These are phyloP conservation scores for Pseudocercospora fuligena DNA, from an alignment of 2,329 filamentous ascomycete species.

Conservation along the genomic window DNA sequence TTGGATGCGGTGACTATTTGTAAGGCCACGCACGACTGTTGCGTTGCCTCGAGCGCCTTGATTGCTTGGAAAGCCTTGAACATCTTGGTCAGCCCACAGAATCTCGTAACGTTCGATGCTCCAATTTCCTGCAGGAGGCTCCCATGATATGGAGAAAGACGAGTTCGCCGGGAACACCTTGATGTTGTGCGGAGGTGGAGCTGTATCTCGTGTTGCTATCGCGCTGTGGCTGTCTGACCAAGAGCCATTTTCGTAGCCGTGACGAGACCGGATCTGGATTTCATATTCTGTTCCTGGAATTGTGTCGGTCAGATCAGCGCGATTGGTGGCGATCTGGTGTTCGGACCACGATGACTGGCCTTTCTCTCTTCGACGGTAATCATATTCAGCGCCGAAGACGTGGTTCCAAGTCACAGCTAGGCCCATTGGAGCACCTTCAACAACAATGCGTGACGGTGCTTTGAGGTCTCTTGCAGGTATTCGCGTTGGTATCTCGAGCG, in stretches of 20 bases:
- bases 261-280: constrained; percentile 21
- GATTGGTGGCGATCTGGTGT: constrained; percentile 8
- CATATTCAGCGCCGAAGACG: constrained; percentile 29
- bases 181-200: constrained; percentile 14
- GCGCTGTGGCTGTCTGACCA: constrained; percentile 21
- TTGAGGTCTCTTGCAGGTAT: constrained; percentile 20
- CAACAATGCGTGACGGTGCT: constrained; percentile 12
- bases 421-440: constrained; percentile 20
- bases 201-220: constrained; percentile 11
- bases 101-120: constrained; percentile 16
- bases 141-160: constrained; percentile 18
- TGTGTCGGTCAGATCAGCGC: constrained; percentile 20
- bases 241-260: constrained; percentile 20
- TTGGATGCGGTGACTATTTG: constrained; percentile 9
- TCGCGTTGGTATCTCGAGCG: constrained; percentile 11
- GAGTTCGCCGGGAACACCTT: neutral
- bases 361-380: constrained; percentile 18
- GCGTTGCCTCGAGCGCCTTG: constrained; percentile 3
- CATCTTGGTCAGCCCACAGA: constrained; percentile 13
- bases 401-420: constrained; percentile 23
- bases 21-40: neutral
- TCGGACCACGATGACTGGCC: constrained; percentile 10
- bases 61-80: constrained; percentile 16
- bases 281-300: constrained; percentile 17
- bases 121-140: neutral